Evolutionary conservation across 768 basidiomycete species (phyloP).

Genomic region (Auricularia sp.): DNA sequence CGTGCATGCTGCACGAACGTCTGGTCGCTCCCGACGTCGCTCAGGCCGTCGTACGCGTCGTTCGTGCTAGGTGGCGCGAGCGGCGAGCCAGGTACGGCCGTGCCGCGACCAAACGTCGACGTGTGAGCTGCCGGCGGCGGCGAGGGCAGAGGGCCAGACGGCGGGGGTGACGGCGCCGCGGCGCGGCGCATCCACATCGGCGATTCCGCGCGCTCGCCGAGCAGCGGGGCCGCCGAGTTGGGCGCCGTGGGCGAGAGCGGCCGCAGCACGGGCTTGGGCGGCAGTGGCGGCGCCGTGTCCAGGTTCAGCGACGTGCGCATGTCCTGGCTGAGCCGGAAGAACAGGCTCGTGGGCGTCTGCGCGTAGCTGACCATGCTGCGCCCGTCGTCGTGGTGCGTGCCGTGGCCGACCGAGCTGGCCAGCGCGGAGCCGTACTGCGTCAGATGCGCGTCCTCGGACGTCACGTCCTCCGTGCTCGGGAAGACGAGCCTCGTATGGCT

Average conservation of each 20-base stretch:
- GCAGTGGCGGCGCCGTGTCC: background rate
- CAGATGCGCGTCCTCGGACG: background rate
- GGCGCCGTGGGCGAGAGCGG: background rate
- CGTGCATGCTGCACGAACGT: background rate
- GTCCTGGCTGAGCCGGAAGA: conserved; percentile 1
- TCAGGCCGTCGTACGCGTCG: background rate
- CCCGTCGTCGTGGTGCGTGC: background rate
- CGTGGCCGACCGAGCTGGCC: background rate
- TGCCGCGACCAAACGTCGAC: background rate
- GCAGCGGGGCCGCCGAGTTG: background rate
- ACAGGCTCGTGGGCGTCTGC: background rate
- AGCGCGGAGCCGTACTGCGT: background rate
- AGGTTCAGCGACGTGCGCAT: background rate
- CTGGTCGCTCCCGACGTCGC: background rate
- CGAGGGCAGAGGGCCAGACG: background rate
- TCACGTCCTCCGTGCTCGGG: background rate
- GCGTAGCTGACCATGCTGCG: background rate
- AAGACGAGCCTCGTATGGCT: background rate
- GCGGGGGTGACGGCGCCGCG: background rate
- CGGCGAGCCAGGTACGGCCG: background rate
- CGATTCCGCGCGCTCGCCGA: background rate
- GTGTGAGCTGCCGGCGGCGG: background rate
- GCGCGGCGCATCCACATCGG: background rate
- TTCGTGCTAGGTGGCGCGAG: background rate
- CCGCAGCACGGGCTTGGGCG: background rate